phyloP scores from a whole-genome alignment of 2,329 filamentous ascomycete species.

The Didymella keratinophila region DNA sequence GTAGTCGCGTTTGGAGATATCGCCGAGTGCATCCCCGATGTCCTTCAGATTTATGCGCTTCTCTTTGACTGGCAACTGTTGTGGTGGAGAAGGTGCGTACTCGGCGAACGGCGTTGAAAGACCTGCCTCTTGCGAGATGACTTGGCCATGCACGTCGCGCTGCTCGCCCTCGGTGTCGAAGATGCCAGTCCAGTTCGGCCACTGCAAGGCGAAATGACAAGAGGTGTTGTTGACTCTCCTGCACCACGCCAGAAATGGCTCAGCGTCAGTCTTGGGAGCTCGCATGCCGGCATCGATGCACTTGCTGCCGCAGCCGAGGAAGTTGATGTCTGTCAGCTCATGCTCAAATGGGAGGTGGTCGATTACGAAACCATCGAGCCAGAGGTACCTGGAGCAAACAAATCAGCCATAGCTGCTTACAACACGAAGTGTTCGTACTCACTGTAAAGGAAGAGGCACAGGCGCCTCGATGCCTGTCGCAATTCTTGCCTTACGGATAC shows the following conservation, averaged over 20 bases:
- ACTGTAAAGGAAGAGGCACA: slow-evolving; percentile 33
- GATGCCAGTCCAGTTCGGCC: slow-evolving; percentile 37
- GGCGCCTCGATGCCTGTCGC: slow-evolving; percentile 33
- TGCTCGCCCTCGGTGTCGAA: slow-evolving; percentile 35
- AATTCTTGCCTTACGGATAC: slow-evolving; percentile 45
- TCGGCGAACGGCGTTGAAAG: slow-evolving; percentile 23
- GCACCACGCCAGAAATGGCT: slow-evolving; percentile 28
- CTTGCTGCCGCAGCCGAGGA: slow-evolving; percentile 36
- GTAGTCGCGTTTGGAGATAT: slow-evolving; percentile 1
- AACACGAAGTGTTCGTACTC: neutral
- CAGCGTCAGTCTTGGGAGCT: slow-evolving; percentile 29
- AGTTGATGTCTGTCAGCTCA: slow-evolving; percentile 33
- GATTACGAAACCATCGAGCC: slow-evolving; percentile 46
- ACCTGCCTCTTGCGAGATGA: slow-evolving; percentile 23
- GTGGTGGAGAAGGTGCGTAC: neutral
- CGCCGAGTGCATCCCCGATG: slow-evolving; percentile 2
- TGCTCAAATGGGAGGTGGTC: slow-evolving; percentile 43
- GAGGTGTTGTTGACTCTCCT: slow-evolving; percentile 26
- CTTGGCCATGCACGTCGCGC: slow-evolving; percentile 25
- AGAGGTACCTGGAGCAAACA: slow-evolving; percentile 28
- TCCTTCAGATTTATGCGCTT: slow-evolving; percentile 16
- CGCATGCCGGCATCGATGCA: slow-evolving; percentile 42
- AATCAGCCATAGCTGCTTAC: neutral
- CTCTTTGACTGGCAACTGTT: slow-evolving; percentile 15
- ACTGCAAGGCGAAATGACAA: slow-evolving; percentile 35